Base-by-base conservation (phyloP, 2,329 filamentous ascomycete species). In the Sclerotinia spermophila region DNA sequence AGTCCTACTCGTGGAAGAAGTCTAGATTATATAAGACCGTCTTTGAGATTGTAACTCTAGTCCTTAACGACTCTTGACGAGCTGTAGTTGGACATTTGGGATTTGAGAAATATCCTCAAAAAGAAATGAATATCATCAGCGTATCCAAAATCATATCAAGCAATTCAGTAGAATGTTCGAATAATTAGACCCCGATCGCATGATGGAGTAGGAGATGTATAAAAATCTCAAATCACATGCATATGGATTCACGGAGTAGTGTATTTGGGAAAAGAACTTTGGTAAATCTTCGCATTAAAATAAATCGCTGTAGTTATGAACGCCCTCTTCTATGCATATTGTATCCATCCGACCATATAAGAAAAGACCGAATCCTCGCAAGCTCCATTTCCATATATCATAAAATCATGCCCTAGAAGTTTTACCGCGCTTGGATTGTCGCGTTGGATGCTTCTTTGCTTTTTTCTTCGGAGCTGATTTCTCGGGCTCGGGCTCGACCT, bases 361-460 rank as follows among this genome's bases (percentile, higher is more conserved):
- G n/a, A 21, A 68, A 35, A 61, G 42, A 21, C n/a, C 45, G n/a
- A 68, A 68, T 33, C 27, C 67, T 59, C 13, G 8, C 17, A 66
- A 65, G 62, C 67, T 62, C 67, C 67, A 33, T 51, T 51, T 27
- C 56, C 67, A 21, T 61, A 13, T 27, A 38, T 53, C 60, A 66
- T 33, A n/a, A 27, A 27, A 66, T 69, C 38, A 55, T 58, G 40
- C 62, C n/a, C 62, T 33, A 24, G 62, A 1, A 56, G 38, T 21
- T 44, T 45, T 69, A 13, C 48, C 19, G 7, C 68, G 68, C 38
- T 69, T 69, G n/a, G 59, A 66, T 56, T 66, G 61, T 7, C 66
- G 38, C 27, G 42, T 68, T 10, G 38, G 55, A 45, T 21, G 53
- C 55, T 40, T 51, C 56, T 24, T 61, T 24, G 21, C 24, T 33